Evolutionary conservation across 192 early-diverging fungal species (phyloP).

Genomic region (Neocallimastix lanati): DNA sequence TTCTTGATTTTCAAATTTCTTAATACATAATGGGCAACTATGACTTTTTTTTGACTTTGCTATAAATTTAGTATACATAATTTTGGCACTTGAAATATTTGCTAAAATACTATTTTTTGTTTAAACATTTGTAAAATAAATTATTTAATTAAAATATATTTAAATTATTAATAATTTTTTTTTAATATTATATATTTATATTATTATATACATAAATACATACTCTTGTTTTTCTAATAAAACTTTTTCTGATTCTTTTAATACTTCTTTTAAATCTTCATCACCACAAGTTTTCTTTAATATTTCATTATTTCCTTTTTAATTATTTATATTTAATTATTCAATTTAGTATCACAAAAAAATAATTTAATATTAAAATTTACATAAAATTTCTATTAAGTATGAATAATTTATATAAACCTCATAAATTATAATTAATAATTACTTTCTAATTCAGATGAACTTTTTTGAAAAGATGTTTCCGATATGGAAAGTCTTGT

Average conservation of each 20-base stretch:
- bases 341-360: too few species aligned
- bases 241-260: conserved; percentile 12
- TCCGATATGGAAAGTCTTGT: neutral
- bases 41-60: conserved; percentile 36
- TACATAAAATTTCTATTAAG: too few species aligned
- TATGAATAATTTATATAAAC: too few species aligned
- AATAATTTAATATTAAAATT: too few species aligned
- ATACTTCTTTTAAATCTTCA: conserved; percentile 10
- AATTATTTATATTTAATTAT: neutral
- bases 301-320: conserved; percentile 1
- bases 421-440: too few species aligned
- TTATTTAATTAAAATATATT: too few species aligned
- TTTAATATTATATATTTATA: too few species aligned
- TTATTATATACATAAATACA: neutral
- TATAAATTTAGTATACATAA: conserved; percentile 51
- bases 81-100: conserved; percentile 26
- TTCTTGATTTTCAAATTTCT: conserved; percentile 44
- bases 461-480: neutral
- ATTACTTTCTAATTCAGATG: neutral
- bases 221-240: conserved; percentile 14
- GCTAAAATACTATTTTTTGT: conserved; percentile 11
- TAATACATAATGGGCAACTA: conserved; percentile 64
- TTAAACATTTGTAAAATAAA: too few species aligned
- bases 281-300: conserved; percentile 1
- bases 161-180: too few species aligned